Base-by-base conservation (phyloP, 371 early-diverging fungal genomes). In the Circinella minor region DNA sequence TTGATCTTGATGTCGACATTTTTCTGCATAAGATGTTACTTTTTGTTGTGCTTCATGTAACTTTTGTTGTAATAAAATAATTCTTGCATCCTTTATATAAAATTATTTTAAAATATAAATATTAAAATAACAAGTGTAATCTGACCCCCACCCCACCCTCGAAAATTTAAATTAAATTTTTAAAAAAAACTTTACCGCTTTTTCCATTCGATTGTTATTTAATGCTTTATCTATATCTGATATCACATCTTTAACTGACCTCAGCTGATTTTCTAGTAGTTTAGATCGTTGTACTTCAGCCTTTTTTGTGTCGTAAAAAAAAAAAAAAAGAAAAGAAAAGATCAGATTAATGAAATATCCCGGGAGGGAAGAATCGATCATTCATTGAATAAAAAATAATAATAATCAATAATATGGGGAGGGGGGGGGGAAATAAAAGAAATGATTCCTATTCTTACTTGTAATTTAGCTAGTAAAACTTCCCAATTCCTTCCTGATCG, bases 221-320 rank as follows among this genome's bases (percentile, higher is more conserved):
- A 65, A 4, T 20, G 59, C 39, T 54, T 65, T 68, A 51, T 79
- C 74, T 15, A 78, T 63, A 55, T 77, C 76, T 1, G 34, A 27
- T 6, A 80, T 63, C 34, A 74, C 65, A 17, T 75, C 74, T 54
- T 75, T 78, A 57, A 76, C 74, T 17, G 70, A 55, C 39, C 63
- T 67, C 34, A 82, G 57, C 47, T 82, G 81, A 11, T 70, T 68
- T 64, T 80, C 81, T 4, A 82, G 72, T 37, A 70, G 60, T 68
- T 75, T 77, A 47, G 83, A 80, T 70, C 77, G 66, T 36, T 77
- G 76, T 37, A 82, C 48, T 61, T 82, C 83, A 17, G 57, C 55
- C 79, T 74, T 61, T 5, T 34, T n/a, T 11, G 0, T 47, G 9
- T 9, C 1, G 47, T 47, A 11, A 47, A 15, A 47, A 47, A 11